These are phyloP conservation scores for Phoma sp. DNA, from an alignment of 2,329 filamentous ascomycete genomes.

Conservation along the genomic window DNA sequence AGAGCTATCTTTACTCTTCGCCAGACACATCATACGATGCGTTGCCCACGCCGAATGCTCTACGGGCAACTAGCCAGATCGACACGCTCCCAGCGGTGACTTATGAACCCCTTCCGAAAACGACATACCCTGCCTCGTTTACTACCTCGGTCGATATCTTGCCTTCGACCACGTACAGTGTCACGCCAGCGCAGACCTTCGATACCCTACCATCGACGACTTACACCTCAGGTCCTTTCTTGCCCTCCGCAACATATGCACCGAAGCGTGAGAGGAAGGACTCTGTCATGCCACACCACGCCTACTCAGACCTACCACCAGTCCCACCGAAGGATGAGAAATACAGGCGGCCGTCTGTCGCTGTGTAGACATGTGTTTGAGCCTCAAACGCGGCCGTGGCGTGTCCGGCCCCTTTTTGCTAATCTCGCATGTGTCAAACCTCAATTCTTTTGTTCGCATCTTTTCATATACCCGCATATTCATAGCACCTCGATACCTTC, in stretches of 20 bases:
- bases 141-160: constrained; percentile 1
- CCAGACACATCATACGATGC: constrained; percentile 1
- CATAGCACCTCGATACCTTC: neutral
- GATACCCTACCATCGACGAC: constrained; percentile 7
- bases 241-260: constrained; percentile 26
- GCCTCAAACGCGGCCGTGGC: neutral
- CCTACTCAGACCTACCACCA: constrained; percentile 20
- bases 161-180: constrained; percentile 22
- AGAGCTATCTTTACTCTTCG: constrained; percentile 29
- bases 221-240: neutral
- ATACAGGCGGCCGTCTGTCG: constrained; percentile 10
- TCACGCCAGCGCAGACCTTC: neutral
- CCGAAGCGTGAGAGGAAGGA: constrained; percentile 26
- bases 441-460: neutral
- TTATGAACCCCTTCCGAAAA: constrained; percentile 14
- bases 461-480: constrained; percentile 6
- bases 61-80: neutral
- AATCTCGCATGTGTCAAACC: too few species aligned
- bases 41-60: constrained; percentile 4
- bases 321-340: constrained; percentile 24
- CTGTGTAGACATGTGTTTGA: neutral
- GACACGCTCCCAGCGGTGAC: constrained; percentile 19
- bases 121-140: constrained; percentile 1
- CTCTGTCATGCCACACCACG: constrained; percentile 25
- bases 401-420: neutral